A percentile compares a stretch with the other conserved stretches of the same genome.
Conservation (phyloP, 179 eudicot species). For the Drosera spatulata region DNA sequence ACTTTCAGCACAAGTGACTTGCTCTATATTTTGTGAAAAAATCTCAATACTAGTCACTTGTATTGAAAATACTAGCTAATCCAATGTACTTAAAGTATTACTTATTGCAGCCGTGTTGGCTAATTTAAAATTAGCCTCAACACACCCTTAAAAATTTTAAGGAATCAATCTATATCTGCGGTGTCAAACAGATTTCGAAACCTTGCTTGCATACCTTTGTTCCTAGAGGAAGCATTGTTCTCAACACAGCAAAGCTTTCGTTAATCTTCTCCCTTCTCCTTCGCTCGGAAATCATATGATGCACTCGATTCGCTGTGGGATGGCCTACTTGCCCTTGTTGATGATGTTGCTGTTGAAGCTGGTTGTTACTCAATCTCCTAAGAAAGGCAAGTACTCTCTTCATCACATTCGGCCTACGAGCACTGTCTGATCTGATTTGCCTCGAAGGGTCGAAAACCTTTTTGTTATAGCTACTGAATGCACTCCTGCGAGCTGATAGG, state of each 20-base stretch:
- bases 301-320: constrained; percentile 42
- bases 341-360: constrained; percentile 15
- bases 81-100: too few relatives aligned
- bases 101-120: too few relatives aligned
- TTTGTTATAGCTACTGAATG: constrained; percentile 33
- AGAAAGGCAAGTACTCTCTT: constrained; percentile 34
- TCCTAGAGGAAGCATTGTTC: constrained; percentile 79
- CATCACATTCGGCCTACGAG: constrained; percentile 27
- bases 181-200: background rate
- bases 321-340: constrained; percentile 16
- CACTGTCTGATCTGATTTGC: background rate
- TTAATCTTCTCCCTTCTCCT: constrained; percentile 76
- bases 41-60: too few relatives aligned
- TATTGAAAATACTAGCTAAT: too few relatives aligned
- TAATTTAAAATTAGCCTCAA: too few relatives aligned
- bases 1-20: too few relatives aligned
- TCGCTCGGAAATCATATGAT: constrained; percentile 84
- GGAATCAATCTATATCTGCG: background rate
- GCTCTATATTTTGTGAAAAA: too few relatives aligned
- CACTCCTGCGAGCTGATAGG: constrained; percentile 13
- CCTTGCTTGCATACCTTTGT: constrained; percentile 48
- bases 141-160: too few relatives aligned
- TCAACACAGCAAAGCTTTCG: constrained; percentile 68
- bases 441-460: background rate
- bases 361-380: constrained; percentile 17